Base-by-base conservation (phyloP, 2,329 filamentous ascomycete species). In the Colletotrichum navitas region DNA sequence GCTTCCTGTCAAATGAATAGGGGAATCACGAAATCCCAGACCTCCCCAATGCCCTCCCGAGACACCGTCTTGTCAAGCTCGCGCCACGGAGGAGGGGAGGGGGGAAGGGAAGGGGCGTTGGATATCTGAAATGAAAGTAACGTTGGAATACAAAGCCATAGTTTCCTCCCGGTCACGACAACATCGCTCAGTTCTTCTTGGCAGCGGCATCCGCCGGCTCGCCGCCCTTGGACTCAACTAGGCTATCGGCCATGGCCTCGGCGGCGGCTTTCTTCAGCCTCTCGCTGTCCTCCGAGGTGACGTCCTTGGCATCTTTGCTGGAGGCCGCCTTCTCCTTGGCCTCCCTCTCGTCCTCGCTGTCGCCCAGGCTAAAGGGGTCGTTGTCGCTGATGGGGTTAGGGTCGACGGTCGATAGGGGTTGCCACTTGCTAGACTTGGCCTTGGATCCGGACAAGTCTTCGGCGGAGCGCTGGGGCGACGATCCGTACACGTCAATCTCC, bases 301-400 rank as follows among this genome's bases (percentile, higher is more conserved):
- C 79, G 36, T 86, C 84, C 77, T 87, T 87, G 34, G 61, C 24
- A 11, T 54, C 61, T 36, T 63, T 63, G 49, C 36, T 63, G 18
- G 61, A 63, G 12, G 83, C 52, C 83, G 84, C 63, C 79, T 91
- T 91, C 55, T 88, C 87, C 83, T 94, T 96, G 21, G 85, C 82
- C 64, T 95, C 93, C 76, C 92, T 92, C 81, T 99, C 96, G 75
- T 97, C 95, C 76, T 98, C 95, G 78, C 94, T 97, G 76, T 98
- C 95, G 6, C 96, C 96, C 18, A 99, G 87, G 78, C 94, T 98
- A 83, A 99, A 99, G 0, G 96, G 96, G 78, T 99, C 96, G 77
- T 97, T 95, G 76, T 98, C 94, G 24, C 63, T 73, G 62, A 76
- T 75, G 26, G 75, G 74, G 49, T 68, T 76, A 94, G 61, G 97